phyloP scores from a whole-genome alignment of 2,329 filamentous ascomycete species.

The Byssothecium circinans region DNA sequence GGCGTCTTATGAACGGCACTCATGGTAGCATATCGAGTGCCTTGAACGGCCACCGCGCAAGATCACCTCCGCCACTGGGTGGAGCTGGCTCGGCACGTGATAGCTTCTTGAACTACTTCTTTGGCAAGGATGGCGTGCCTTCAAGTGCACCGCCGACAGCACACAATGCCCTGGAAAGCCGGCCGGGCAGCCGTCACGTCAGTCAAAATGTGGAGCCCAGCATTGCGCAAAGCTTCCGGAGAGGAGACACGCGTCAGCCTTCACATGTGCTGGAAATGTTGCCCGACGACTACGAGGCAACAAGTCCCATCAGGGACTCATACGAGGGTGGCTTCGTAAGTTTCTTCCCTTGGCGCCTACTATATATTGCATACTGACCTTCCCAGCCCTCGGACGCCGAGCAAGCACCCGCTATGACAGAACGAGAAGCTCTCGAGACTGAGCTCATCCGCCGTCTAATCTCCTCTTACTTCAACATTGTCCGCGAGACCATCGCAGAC shows the following conservation, averaged over 20 bases:
- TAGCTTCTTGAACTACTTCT: conserved; percentile 98
- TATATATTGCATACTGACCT: conserved; percentile 18
- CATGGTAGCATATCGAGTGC: conserved; percentile 61
- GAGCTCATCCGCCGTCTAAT: conserved; percentile 96
- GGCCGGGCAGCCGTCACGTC: conserved; percentile 64
- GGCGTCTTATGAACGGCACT: conserved; percentile 63
- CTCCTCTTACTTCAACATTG: conserved; percentile 98
- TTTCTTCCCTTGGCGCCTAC: conserved; percentile 15
- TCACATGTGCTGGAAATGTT: conserved; percentile 46
- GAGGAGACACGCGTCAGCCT: conserved; percentile 60
- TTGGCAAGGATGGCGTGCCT: conserved; percentile 81
- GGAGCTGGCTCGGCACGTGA: conserved; percentile 70
- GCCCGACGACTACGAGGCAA: conserved; percentile 47
- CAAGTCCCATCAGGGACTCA: conserved; percentile 28
- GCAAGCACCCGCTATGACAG: conserved; percentile 84
- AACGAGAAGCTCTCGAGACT: conserved; percentile 95
- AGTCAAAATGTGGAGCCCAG: conserved; percentile 78
- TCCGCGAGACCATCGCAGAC: conserved; percentile 96
- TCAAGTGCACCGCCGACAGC: conserved; percentile 45
- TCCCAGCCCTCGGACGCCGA: conserved; percentile 45
- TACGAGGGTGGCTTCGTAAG: conserved; percentile 64
- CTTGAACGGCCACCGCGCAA: conserved; percentile 66
- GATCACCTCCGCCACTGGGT: conserved; percentile 62
- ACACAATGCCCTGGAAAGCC: conserved; percentile 42
- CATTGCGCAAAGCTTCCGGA: conserved; percentile 80